Conservation (phyloP, 2,329 filamentous ascomycete species). For the Microdochium trichocladiopsis region DNA sequence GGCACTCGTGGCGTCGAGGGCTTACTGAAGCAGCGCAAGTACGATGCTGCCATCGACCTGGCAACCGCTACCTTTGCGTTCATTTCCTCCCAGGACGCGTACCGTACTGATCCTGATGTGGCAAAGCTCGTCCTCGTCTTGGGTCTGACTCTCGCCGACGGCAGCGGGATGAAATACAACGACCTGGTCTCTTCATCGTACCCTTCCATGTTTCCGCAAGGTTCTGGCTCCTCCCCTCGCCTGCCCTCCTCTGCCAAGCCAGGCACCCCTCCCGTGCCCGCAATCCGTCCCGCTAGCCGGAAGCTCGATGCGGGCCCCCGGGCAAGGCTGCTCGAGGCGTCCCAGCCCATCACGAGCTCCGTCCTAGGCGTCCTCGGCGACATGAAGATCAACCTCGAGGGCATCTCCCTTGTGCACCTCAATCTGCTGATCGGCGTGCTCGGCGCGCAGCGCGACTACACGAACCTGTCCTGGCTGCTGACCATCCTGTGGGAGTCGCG, state of each 20-base stretch:
- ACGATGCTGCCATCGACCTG: conserved; percentile 22
- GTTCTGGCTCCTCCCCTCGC: too few relatives aligned
- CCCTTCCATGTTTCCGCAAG: neutral
- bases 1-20: conserved; percentile 16
- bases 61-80: conserved; percentile 23
- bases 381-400: conserved; percentile 32
- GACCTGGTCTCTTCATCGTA: neutral
- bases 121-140: conserved; percentile 25
- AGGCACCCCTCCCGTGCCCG: too few relatives aligned
- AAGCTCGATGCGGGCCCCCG: conserved; percentile 23
- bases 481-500: conserved; percentile 23
- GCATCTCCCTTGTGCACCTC: conserved; percentile 29
- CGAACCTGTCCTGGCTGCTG: conserved; percentile 28
- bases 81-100: conserved; percentile 21
- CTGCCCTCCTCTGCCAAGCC: too few relatives aligned
- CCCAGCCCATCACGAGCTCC: conserved; percentile 29
- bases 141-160: conserved; percentile 24
- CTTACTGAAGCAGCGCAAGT: conserved; percentile 18
- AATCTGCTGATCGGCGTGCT: conserved; percentile 32
- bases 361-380: conserved; percentile 28
- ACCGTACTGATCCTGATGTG: conserved; percentile 15
- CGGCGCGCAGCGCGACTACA: conserved; percentile 35
- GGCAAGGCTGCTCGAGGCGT: conserved; percentile 29
- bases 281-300: conserved; percentile 18
- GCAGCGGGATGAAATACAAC: conserved; percentile 5